Conservation (phyloP, 371 early-diverging fungal genomes). For the Chytridium lagenaria region DNA sequence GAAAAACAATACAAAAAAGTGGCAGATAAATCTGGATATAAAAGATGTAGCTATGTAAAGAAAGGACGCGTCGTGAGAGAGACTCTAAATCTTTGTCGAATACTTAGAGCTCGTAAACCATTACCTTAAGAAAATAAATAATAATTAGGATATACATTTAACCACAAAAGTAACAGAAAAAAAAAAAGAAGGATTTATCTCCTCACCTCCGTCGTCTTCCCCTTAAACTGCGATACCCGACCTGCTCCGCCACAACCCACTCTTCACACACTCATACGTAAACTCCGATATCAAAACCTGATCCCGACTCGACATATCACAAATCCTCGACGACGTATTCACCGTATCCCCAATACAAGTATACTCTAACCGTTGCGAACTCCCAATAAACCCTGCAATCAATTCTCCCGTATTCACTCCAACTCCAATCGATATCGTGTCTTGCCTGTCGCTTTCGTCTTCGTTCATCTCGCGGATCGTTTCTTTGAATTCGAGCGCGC, state of each 20-base stretch:
- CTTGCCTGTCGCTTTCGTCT: conserved; percentile 48
- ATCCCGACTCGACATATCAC: conserved; percentile 48
- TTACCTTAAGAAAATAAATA: no score
- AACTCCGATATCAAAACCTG: conserved; percentile 57
- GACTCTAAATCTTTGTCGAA: conserved; percentile 13
- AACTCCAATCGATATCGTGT: conserved; percentile 56
- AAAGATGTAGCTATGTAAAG: no score
- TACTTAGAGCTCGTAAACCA: conserved; percentile 48
- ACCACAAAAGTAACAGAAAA: conserved; percentile 9
- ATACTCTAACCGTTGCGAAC: conserved; percentile 58
- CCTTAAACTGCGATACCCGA: conserved; percentile 56
- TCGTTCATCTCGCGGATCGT: conserved; percentile 55
- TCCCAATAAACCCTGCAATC: conserved; percentile 60
- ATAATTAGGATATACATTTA: no score
- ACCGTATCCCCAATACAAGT: conserved; percentile 67
- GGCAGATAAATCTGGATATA: no score
- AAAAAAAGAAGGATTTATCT: no score
- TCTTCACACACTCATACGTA: conserved; percentile 48
- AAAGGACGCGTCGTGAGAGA: not conserved
- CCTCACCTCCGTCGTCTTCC: conserved; percentile 52
- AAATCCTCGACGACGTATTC: conserved; percentile 60
- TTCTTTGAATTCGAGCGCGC: conserved; percentile 56
- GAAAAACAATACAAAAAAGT: no score
- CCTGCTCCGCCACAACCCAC: conserved; percentile 41
- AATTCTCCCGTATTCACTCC: conserved; percentile 45